Percentiles rank a stretch among this genome's conserved stretches.
phyloP scores from a whole-genome alignment of 2,329 filamentous ascomycete species.

The Sarocladium oryzae region DNA sequence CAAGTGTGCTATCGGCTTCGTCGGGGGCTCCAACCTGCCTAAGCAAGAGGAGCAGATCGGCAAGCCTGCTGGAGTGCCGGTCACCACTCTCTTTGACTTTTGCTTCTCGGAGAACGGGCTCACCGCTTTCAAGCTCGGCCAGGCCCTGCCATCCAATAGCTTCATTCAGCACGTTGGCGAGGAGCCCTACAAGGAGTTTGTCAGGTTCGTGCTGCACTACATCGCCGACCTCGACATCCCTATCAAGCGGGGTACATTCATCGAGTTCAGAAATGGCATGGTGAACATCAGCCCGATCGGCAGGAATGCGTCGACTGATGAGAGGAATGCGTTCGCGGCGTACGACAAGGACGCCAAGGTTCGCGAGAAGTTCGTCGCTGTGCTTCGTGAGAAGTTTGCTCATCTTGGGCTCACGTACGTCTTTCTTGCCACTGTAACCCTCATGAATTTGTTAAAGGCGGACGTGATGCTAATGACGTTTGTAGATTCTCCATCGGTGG shows the following conservation, averaged over 20 bases:
- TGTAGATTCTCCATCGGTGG: slow-evolving; percentile 85
- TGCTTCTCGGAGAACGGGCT: slow-evolving; percentile 97
- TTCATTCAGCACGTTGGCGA: slow-evolving; percentile 94
- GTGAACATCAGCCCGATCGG: slow-evolving; percentile 80
- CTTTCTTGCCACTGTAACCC: slow-evolving; percentile 16
- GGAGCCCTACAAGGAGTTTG: slow-evolving; percentile 70
- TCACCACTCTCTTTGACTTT: slow-evolving; percentile 90
- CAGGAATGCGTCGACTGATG: slow-evolving; percentile 73
- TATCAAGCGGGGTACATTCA: slow-evolving; percentile 75
- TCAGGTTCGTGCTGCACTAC: slow-evolving; percentile 72
- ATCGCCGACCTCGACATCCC: slow-evolving; percentile 79
- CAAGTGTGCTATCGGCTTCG: slow-evolving; percentile 83
- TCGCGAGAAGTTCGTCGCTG: slow-evolving; percentile 67
- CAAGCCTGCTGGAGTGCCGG: slow-evolving; percentile 51
- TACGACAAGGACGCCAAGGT: slow-evolving; percentile 77
- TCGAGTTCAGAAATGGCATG: slow-evolving; percentile 91
- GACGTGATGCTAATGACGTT: neutral
- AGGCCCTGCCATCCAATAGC: slow-evolving; percentile 66
- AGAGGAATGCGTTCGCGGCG: slow-evolving; percentile 74
- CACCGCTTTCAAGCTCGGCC: slow-evolving; percentile 78
- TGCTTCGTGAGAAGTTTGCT: slow-evolving; percentile 72
- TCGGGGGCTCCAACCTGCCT: slow-evolving; percentile 82
- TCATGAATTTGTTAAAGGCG: no score
- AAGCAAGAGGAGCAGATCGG: slow-evolving; percentile 98
- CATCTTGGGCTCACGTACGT: slow-evolving; percentile 79